Evolutionary conservation across 495 filamentous ascomycete species (phyloP), one percentile per base, ranked within the genome.

Genomic region (Lasiosphaeria miniovina): DNA sequence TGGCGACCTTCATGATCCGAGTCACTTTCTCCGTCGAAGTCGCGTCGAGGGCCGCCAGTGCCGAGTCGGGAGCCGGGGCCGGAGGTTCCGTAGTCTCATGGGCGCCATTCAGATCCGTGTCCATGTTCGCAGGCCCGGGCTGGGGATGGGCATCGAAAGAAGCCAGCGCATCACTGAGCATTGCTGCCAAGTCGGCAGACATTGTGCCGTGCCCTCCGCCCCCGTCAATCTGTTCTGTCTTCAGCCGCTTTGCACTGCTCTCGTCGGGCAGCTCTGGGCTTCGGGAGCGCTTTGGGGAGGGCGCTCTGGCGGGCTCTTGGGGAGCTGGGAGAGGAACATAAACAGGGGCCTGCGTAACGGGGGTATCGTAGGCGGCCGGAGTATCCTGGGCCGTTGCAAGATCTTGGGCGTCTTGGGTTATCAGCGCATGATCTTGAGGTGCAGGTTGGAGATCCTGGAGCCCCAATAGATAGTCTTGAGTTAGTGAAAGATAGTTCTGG

Each of bases 181-280:
- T 67, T 36, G 63, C 60, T 1, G 57, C 68, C 5, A 72, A 41
- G 46, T 72, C 68, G 17, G 63, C 40, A 36, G 35, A 49, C 6
- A 56, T 53, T 41, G 35, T 24, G 15, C 24, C 63, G 40, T 36
- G 65, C 54, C 45, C 36, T 38, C 14, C 31, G 36, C 15, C 24
- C 10, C 17, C 46, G 6, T 49, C 46, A 4, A 31, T 32, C 11
- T 45, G 64, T 35, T 76, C 74, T 34, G 57, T 68, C 57, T 73
- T 75, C 10, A 62, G 55, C n/a, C 74, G 71, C 59, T 77, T 79
- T 14, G 64, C 66, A 33, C 57, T 54, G 50, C 58, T 63, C 33
- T 64, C 65, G 7, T 59, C 57, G n/a, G 62, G 41, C 34, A 31
- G 45, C 8, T 72, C 68, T n/a, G 70, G 65, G 31, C 69, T 71